Percentiles rank a stretch among this genome's conserved stretches.
Evolutionary conservation across 306 rosid genomes (phyloP).

Genomic region (Sicyos baderoa): DNA sequence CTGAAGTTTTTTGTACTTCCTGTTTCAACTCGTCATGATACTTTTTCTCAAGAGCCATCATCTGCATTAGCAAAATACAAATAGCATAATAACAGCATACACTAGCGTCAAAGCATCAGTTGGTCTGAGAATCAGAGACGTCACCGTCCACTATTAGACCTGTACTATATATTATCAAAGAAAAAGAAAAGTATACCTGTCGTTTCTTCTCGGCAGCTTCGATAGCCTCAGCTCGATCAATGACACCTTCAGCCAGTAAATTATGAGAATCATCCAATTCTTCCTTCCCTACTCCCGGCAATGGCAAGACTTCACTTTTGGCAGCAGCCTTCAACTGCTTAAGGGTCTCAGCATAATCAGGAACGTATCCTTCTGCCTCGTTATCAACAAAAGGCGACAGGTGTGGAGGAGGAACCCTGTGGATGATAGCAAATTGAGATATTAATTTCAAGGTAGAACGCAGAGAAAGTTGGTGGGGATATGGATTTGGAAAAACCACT

Average conservation of each 20-base stretch:
- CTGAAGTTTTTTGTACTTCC: slow-evolving; percentile 40
- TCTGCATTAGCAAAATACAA: slow-evolving; percentile 37
- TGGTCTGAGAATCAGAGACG: neutral
- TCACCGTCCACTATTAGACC: neutral
- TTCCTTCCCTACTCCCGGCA: slow-evolving; percentile 61
- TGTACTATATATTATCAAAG: neutral
- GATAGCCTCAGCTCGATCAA: slow-evolving; percentile 72
- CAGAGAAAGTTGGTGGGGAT: neutral
- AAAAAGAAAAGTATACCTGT: slow-evolving; percentile 34
- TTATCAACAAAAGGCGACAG: slow-evolving; percentile 84
- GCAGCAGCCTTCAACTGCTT: slow-evolving; percentile 60
- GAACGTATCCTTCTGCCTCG: slow-evolving; percentile 73
- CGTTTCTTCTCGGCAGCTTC: slow-evolving; percentile 65
- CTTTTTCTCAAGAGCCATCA: slow-evolving; percentile 56
- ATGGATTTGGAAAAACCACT: neutral
- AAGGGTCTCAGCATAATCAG: slow-evolving; percentile 84
- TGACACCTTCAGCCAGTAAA: slow-evolving; percentile 58
- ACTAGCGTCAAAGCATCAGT: neutral
- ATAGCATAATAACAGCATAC: neutral
- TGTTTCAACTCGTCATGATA: slow-evolving; percentile 65
- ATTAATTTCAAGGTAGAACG: neutral
- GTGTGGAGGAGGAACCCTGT: slow-evolving; percentile 85
- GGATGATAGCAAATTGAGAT: slow-evolving; percentile 11
- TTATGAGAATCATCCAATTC: slow-evolving; percentile 79
- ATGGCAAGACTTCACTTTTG: slow-evolving; percentile 61